Base-by-base conservation (phyloP, 108 stramenopile species). In the Cylindrotheca closterium region DNA sequence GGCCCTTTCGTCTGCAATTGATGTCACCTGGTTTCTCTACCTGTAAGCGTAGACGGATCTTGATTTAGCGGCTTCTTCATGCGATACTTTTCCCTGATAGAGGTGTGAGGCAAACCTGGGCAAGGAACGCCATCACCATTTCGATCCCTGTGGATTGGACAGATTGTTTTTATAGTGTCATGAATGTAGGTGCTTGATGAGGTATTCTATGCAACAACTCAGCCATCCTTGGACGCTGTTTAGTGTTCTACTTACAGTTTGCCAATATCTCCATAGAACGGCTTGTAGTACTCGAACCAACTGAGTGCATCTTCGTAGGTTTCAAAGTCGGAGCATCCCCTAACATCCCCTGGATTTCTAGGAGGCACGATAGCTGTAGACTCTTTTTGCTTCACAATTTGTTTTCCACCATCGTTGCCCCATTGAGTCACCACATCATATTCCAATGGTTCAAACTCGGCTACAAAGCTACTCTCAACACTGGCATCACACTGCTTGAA, bases 61-160 rank as follows among this genome's bases (percentile, higher is more conserved):
- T n/a, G 37, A 57, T 8, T 19, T 33, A 47, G 51, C 25, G 83
- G 79, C 26, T 63, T 58, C 49, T 87, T 87, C 78, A 82, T 79
- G 1, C 86, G 65, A 57, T 84, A 82, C 24, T 34, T 51, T 37
- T 79, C 68, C 28, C 51, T 48, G 50, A 66, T 51, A 12, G 30
- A 55, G 15, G 86, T 88, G 55, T 88, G 86, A 0, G 83, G 77
- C 1, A 88, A 47, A 10, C 80, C 79, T n/a, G 86, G 81, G 70
- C 86, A 88, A 10, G 86, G 86, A 46, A 88, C 64, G 8, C 86
- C 86, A 60, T 88, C 86, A 1, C 69, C 64, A 68, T 88, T 79
- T 15, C 83, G 71, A 71, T 88, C 86, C 28, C 37, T 42, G 37
- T 42, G 37, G 7, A 15, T 15, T 7, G 37, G 15, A 42, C n/a